phyloP scores from a whole-genome alignment of 1,139 yeast species.

The Taiozyma sp. region DNA sequence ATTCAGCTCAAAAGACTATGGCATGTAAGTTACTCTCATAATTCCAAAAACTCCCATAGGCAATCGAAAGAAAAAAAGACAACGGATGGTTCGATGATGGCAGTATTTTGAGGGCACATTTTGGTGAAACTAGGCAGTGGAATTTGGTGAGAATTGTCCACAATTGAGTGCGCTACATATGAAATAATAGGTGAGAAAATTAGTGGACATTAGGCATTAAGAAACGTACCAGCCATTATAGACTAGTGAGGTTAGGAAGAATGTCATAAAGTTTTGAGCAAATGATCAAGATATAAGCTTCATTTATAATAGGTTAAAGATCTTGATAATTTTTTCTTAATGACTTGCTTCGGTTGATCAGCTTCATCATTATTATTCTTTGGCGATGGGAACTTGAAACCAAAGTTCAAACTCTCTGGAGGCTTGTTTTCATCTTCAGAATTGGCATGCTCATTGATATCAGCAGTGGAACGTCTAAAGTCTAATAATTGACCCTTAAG shows the following conservation, averaged over 20 bases:
- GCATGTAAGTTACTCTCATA: no score
- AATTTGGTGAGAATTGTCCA: no score
- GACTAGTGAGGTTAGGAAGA: not conserved
- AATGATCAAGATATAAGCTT: not conserved
- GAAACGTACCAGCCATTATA: not conserved
- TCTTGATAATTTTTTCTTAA: not conserved
- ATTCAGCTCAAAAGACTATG: no score
- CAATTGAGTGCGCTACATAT: not conserved
- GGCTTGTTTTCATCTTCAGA: slow-evolving; percentile 16
- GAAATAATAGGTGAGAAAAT: not conserved
- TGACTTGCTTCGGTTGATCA: not conserved
- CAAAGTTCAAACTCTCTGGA: slow-evolving; percentile 22
- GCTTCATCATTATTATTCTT: not conserved
- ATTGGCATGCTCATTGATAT: slow-evolving; percentile 1
- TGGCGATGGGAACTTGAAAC: slow-evolving; percentile 21
- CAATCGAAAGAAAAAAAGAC: no score
- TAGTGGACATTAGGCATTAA: not conserved
- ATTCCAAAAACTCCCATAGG: no score
- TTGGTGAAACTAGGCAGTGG: no score
- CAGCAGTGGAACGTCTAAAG: slow-evolving; percentile 13
- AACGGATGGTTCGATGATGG: no score
- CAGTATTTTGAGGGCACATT: no score
- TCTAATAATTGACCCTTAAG: slow-evolving; percentile 15
- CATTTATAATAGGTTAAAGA: not conserved
- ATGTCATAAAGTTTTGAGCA: not conserved